Percentiles rank a stretch among this genome's conserved stretches.
phyloP scores from a whole-genome alignment of 2,329 filamentous ascomycete species.

The Rhynchosporium agropyri region DNA sequence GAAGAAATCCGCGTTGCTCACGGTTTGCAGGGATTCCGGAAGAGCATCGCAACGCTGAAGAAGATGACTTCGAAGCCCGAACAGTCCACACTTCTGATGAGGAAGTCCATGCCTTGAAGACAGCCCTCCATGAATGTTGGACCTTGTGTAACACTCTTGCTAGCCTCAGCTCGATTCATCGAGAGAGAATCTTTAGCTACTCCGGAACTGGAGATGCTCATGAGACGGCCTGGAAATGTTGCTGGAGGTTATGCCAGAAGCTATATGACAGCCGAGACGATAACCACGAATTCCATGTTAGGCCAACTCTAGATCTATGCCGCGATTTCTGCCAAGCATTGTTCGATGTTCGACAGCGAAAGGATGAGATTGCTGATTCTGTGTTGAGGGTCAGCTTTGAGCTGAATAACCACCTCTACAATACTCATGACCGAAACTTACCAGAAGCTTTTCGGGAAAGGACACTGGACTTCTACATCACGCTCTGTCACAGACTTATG shows the following conservation, averaged over 20 bases:
- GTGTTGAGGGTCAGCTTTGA: conserved; percentile 92
- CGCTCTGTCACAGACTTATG: conserved; percentile 93
- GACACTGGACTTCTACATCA: conserved; percentile 93
- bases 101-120: conserved; percentile 69
- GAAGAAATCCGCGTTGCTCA: conserved; percentile 33
- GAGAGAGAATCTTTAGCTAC: conserved; percentile 76
- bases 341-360: conserved; percentile 80
- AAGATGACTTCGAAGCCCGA: conserved; percentile 52
- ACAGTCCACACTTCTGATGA: conserved; percentile 52
- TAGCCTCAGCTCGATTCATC: conserved; percentile 80
- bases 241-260: conserved; percentile 89
- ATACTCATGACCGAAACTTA: conserved; percentile 81
- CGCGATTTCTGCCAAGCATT: conserved; percentile 90
- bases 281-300: conserved; percentile 67
- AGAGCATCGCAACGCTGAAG: conserved; percentile 53
- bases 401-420: conserved; percentile 93
- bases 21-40: conserved; percentile 44
- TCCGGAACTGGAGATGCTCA: conserved; percentile 75
- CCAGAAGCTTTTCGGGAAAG: conserved; percentile 87
- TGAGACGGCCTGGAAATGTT: conserved; percentile 89
- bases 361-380: conserved; percentile 80
- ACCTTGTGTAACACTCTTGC: conserved; percentile 90
- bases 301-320: conserved; percentile 80
- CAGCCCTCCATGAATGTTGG: conserved; percentile 87
- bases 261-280: conserved; percentile 82